Evolutionary conservation across 495 filamentous ascomycete genomes (phyloP).

Genomic region (Aspergillus olivimuriae): DNA sequence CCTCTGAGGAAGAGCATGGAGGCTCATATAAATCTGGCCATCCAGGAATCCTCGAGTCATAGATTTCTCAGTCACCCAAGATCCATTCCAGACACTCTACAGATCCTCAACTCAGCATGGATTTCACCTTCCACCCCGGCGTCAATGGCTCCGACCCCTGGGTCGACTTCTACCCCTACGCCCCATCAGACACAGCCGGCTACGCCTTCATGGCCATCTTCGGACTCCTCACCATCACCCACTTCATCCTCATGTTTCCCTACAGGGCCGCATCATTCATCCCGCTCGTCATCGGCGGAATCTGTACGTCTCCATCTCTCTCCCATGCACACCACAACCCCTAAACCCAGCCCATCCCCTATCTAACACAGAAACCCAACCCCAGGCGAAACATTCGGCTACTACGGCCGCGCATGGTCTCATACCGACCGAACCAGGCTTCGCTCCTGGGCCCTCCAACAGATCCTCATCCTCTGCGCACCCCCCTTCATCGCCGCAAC

Average conservation of each 20-base stretch:
- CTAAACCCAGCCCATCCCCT: background rate
- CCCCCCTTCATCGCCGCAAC: conserved; percentile 47
- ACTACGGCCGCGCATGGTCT: conserved; percentile 41
- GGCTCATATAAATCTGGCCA: conserved; percentile 1
- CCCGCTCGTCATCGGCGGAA: conserved; percentile 48
- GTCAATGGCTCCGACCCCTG: conserved; percentile 25
- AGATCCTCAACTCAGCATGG: conserved; percentile 16
- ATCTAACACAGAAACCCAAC: too few species aligned
- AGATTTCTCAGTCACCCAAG: background rate
- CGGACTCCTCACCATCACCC: conserved; percentile 30
- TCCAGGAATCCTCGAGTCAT: background rate
- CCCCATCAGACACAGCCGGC: conserved; percentile 38
- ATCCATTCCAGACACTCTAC: background rate
- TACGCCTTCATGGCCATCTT: conserved; percentile 45
- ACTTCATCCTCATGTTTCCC: conserved; percentile 37
- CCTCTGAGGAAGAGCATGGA: background rate
- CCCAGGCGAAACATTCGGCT: conserved; percentile 42
- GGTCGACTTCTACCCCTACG: conserved; percentile 44
- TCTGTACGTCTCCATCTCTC: conserved; percentile 37
- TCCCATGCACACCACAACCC: background rate
- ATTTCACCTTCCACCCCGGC: conserved; percentile 28
- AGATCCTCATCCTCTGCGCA: conserved; percentile 40
- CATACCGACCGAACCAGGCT: conserved; percentile 21
- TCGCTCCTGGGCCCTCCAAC: conserved; percentile 33
- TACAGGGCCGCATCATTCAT: conserved; percentile 49